Conservation (phyloP, 768 basidiomycete species). For the Leccinum subtestaceum region DNA sequence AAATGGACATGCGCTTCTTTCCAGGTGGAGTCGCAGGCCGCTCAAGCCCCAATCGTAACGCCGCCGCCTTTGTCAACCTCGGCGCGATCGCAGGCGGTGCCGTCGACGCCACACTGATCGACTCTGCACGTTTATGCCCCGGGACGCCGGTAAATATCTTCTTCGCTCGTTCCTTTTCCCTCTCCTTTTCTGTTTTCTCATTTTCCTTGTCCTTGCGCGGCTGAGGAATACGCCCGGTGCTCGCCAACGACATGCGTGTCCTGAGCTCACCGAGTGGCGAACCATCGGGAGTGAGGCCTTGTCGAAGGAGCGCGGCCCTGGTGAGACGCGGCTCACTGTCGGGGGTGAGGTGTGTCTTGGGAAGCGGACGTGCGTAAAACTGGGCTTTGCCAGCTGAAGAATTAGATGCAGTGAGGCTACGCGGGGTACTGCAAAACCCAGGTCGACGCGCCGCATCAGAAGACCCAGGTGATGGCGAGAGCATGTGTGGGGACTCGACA, state of each 20-base stretch:
- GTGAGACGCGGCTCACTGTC: slow-evolving; percentile 78
- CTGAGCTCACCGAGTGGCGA: slow-evolving; percentile 15
- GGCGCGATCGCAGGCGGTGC: slow-evolving; percentile 70
- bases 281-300: slow-evolving; percentile 49
- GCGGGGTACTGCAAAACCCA: slow-evolving; percentile 22
- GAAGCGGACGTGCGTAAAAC: slow-evolving; percentile 70
- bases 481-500: slow-evolving; percentile 40
- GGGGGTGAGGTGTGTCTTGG: slow-evolving; percentile 57
- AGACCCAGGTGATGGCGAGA: slow-evolving; percentile 34
- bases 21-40: slow-evolving; percentile 38
- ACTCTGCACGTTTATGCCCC: slow-evolving; percentile 71
- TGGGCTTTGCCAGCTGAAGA: slow-evolving; percentile 43
- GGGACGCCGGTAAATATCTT: slow-evolving; percentile 76
- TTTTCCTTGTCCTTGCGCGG: slow-evolving; percentile 29
- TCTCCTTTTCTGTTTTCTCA: slow-evolving; percentile 45
- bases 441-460: slow-evolving; percentile 22
- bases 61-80: slow-evolving; percentile 72
- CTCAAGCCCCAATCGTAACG: slow-evolving; percentile 59
- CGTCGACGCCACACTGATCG: slow-evolving; percentile 71
- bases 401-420: slow-evolving; percentile 30
- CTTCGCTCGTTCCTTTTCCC: slow-evolving; percentile 58
- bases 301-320: slow-evolving; percentile 69
- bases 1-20: slow-evolving; percentile 37
- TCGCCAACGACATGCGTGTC: slow-evolving; percentile 33
- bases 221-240: slow-evolving; percentile 32